These are phyloP conservation scores for Trichoderma virens DNA, from an alignment of 495 filamentous ascomycete species.

Conservation along the genomic window DNA sequence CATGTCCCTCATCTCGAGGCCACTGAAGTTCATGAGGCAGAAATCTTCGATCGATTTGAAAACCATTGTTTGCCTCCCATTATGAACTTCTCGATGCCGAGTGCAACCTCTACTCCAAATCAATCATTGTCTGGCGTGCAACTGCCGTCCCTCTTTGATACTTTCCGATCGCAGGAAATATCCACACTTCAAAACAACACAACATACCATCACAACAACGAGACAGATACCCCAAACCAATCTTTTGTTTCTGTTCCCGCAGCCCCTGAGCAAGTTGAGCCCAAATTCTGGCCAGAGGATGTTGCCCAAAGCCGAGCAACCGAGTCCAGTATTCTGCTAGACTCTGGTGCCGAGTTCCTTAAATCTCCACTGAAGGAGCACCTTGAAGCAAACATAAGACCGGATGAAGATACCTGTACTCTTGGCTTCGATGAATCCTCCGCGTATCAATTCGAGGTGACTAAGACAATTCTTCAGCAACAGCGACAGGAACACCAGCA, in stretches of 20 bases:
- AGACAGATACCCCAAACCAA: not conserved
- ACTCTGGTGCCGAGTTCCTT: slow-evolving; percentile 21
- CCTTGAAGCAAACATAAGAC: not conserved
- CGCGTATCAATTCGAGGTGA: slow-evolving; percentile 19
- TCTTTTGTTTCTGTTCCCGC: not conserved
- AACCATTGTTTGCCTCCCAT: not conserved
- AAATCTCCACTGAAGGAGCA: slow-evolving; percentile 20
- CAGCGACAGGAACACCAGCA: too few species aligned
- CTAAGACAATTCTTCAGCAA: not conserved
- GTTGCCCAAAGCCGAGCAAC: not conserved
- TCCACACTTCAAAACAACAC: not conserved
- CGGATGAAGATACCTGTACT: too few species aligned
- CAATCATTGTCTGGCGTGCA: not conserved
- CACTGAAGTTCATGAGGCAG: not conserved
- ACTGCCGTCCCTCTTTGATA: not conserved
- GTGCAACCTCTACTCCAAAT: not conserved
- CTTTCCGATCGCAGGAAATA: slow-evolving; percentile 2
- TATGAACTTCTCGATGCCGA: not conserved
- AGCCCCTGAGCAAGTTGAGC: not conserved
- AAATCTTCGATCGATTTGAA: not conserved
- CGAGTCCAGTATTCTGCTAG: not conserved
- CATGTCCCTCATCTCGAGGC: not conserved
- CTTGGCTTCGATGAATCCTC: slow-evolving; percentile 33
- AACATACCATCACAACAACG: not conserved
- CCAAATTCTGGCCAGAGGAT: not conserved